A percentile compares a stretch with the other conserved stretches of the same genome.
phyloP scores from a whole-genome alignment of 2,329 filamentous ascomycete genomes.

The Fusarium virguliforme region DNA sequence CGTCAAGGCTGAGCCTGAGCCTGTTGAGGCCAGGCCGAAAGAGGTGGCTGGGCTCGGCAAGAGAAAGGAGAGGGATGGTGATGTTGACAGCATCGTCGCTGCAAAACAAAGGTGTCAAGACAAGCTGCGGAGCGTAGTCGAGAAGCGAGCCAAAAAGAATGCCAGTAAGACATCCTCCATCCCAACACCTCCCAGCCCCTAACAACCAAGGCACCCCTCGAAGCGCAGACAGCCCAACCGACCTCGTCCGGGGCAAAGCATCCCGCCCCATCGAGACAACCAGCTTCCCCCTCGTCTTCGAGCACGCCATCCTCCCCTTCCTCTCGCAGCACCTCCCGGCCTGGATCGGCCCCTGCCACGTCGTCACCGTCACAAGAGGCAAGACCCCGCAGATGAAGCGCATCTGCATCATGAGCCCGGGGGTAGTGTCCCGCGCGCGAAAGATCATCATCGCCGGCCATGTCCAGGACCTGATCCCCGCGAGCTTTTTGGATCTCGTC shows the following conservation, averaged over 20 bases:
- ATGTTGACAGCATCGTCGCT: constrained; percentile 25
- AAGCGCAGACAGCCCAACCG: constrained; percentile 55
- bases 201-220: constrained; percentile 47
- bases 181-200: constrained; percentile 3
- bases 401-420: constrained; percentile 61
- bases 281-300: constrained; percentile 61
- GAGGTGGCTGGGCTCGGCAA: constrained; percentile 20
- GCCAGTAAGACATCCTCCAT: constrained; percentile 40
- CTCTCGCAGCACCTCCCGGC: constrained; percentile 60
- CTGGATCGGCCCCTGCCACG: constrained; percentile 60
- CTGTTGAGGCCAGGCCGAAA: not conserved
- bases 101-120: constrained; percentile 58
- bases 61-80: constrained; percentile 24
- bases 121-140: constrained; percentile 55
- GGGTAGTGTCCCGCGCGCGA: constrained; percentile 55
- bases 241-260: constrained; percentile 49
- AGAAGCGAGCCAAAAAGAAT: constrained; percentile 55
- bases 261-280: constrained; percentile 54
- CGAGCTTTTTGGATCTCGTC: constrained; percentile 50
- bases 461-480: constrained; percentile 60
- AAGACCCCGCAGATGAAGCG: constrained; percentile 55
- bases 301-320: constrained; percentile 63
- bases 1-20: constrained; percentile 2
- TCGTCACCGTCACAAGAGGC: constrained; percentile 59
- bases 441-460: constrained; percentile 60